A percentile compares a stretch with the other conserved stretches of the same genome.
Conservation (phyloP, 2,329 filamentous ascomycete species). For the Monilinia fructigena region DNA sequence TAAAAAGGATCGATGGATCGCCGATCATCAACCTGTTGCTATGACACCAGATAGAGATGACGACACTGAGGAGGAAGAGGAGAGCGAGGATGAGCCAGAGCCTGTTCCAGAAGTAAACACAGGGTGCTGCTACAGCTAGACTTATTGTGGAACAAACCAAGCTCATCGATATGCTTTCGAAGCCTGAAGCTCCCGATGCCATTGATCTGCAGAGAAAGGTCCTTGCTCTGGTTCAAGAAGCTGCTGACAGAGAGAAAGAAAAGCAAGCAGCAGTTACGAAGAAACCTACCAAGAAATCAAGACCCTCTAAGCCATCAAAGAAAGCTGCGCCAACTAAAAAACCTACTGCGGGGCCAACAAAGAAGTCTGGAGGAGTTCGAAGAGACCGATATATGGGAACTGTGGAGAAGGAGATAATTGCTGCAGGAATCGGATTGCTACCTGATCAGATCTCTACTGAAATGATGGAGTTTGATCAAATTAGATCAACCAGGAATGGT, state of each 20-base stretch:
- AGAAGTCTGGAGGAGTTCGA: conserved; percentile 38
- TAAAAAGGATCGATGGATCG: conserved; percentile 78
- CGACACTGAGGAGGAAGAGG: conserved; percentile 60
- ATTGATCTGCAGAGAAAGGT: conserved; percentile 49
- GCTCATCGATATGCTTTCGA: conserved; percentile 54
- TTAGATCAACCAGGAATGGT: conserved; percentile 73
- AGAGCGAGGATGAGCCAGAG: conserved; percentile 49
- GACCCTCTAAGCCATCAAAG: conserved; percentile 43
- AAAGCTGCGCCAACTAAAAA: conserved; percentile 38
- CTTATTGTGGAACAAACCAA: conserved; percentile 56
- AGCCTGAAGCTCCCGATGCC: conserved; percentile 50
- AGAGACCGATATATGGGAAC: conserved; percentile 60
- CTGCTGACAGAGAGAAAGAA: conserved; percentile 53
- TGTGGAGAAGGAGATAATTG: conserved; percentile 88
- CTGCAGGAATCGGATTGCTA: conserved; percentile 77
- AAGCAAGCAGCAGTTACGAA: conserved; percentile 24
- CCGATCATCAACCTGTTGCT: conserved; percentile 65
- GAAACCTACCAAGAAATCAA: conserved; percentile 56
- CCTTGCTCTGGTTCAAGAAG: conserved; percentile 61
- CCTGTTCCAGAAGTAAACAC: conserved; percentile 38
- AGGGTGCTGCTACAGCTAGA: conserved; percentile 45
- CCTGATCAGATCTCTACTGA: conserved; percentile 74
- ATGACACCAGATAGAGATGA: conserved; percentile 65
- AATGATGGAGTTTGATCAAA: conserved; percentile 88
- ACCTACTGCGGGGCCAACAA: conserved; percentile 44